Evolutionary conservation across 495 filamentous ascomycete species (phyloP).

Genomic region (Sabuloglossum arenarium): DNA sequence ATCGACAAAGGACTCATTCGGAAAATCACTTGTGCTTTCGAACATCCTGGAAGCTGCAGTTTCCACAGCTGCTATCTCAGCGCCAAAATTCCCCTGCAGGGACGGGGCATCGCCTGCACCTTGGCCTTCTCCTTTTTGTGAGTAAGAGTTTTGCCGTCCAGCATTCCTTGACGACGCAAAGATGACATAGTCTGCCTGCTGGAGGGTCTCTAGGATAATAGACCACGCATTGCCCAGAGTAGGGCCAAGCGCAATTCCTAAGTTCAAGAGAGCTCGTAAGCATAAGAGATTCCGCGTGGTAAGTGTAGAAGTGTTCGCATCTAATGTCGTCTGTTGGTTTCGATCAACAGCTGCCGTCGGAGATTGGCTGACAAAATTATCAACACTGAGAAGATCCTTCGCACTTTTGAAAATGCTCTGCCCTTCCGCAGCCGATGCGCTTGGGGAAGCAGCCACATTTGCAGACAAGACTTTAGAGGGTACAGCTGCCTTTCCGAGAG

Average conservation of each 20-base stretch:
- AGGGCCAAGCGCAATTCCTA: slow-evolving; percentile 86
- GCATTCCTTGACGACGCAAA: slow-evolving; percentile 26
- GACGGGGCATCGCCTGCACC: slow-evolving; percentile 20
- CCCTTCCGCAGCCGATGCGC: slow-evolving; percentile 26
- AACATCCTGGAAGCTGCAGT: slow-evolving; percentile 70
- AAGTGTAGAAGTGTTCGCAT: slow-evolving; percentile 31
- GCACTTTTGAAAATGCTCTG: slow-evolving; percentile 36
- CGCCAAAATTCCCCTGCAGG: slow-evolving; percentile 41
- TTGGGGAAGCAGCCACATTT: slow-evolving; percentile 23
- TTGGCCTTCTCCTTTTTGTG: slow-evolving; percentile 7
- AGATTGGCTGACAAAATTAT: slow-evolving; percentile 31
- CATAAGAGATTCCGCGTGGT: slow-evolving; percentile 82
- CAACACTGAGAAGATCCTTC: slow-evolving; percentile 39
- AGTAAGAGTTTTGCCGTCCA: slow-evolving; percentile 6
- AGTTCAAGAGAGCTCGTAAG: slow-evolving; percentile 69
- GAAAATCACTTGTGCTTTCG: slow-evolving; percentile 76
- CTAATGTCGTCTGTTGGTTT: slow-evolving; percentile 29
- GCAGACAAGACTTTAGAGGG: slow-evolving; percentile 53
- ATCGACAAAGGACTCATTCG: slow-evolving; percentile 58
- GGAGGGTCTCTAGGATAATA: slow-evolving; percentile 75
- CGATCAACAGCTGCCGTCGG: slow-evolving; percentile 25
- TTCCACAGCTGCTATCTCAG: slow-evolving; percentile 74
- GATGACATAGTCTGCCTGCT: slow-evolving; percentile 75
- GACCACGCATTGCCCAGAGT: slow-evolving; percentile 70
- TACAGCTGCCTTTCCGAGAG: slow-evolving; percentile 77